Percentiles rank a stretch among this genome's conserved stretches.
phyloP scores from a whole-genome alignment of 2,329 filamentous ascomycete species.

The Lachnellula hyalina region DNA sequence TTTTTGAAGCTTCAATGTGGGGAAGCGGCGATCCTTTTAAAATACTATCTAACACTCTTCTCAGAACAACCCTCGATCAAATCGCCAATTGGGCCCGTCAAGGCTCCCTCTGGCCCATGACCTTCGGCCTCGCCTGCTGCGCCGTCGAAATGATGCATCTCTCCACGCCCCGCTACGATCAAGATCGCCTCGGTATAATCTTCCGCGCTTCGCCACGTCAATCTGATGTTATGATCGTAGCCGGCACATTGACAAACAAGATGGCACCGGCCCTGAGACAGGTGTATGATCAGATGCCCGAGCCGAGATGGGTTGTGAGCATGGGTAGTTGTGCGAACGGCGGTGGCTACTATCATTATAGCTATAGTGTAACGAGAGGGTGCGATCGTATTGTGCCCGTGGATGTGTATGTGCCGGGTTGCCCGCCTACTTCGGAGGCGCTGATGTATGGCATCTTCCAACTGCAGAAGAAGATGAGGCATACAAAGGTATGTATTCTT shows the following conservation, averaged over 20 bases:
- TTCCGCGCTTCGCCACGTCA: constrained; percentile 85
- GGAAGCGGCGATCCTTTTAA: not conserved
- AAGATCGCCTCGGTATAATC: constrained; percentile 83
- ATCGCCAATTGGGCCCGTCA: constrained; percentile 81
- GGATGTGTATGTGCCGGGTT: constrained; percentile 75
- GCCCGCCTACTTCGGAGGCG: constrained; percentile 58
- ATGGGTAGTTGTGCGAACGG: constrained; percentile 85
- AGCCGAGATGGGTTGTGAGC: constrained; percentile 77
- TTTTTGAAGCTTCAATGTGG: not conserved
- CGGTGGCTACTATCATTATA: constrained; percentile 83
- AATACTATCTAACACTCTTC: constrained; percentile 4
- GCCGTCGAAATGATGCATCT: constrained; percentile 91
- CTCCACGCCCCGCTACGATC: constrained; percentile 82
- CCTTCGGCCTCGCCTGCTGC: constrained; percentile 83
- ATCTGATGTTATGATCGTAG: constrained; percentile 90
- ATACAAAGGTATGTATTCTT: constrained; percentile 37
- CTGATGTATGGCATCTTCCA: constrained; percentile 65
- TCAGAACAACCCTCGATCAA: constrained; percentile 70
- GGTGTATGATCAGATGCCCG: constrained; percentile 94
- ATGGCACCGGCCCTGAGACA: constrained; percentile 88
- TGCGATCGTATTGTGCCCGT: constrained; percentile 75
- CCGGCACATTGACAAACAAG: constrained; percentile 90
- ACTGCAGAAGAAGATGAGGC: constrained; percentile 58
- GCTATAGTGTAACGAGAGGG: constrained; percentile 70
- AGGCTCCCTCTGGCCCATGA: constrained; percentile 82